Conservation (phyloP, 805 yeast genomes). For the Phaffomyces antillensis region DNA sequence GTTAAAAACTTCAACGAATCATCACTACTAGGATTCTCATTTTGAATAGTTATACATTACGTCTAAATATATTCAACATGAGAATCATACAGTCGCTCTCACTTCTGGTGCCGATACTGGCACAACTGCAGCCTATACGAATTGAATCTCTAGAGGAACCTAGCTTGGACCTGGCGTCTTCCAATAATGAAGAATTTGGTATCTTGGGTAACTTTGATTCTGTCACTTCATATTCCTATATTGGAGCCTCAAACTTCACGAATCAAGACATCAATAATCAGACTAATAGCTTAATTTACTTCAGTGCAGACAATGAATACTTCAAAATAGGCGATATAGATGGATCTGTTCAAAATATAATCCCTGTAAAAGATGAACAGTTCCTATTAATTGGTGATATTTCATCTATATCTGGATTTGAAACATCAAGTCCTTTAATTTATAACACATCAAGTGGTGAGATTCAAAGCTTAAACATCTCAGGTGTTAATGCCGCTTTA, state of each 20-base stretch:
- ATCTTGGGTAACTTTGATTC: slow-evolving; percentile 32
- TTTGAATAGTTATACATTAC: background rate
- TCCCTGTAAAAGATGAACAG: slow-evolving; percentile 26
- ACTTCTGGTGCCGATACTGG: slow-evolving; percentile 1
- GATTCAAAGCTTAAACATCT: slow-evolving; percentile 11
- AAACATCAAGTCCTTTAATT: slow-evolving; percentile 26
- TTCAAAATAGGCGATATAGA: slow-evolving; percentile 18
- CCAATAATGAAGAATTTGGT: slow-evolving; percentile 17
- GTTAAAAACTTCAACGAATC: no score
- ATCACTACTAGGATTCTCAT: background rate
- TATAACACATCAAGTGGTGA: slow-evolving; percentile 26
- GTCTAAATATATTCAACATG: background rate
- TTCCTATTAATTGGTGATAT: slow-evolving; percentile 27
- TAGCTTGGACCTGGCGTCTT: slow-evolving; percentile 16
- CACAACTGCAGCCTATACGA: slow-evolving; percentile 6
- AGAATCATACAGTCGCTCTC: slow-evolving; percentile 2
- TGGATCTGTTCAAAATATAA: slow-evolving; percentile 15
- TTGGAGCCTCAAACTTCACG: slow-evolving; percentile 29
- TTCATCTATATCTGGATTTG: slow-evolving; percentile 14
- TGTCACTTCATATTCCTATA: slow-evolving; percentile 27
- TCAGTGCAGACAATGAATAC: slow-evolving; percentile 11
- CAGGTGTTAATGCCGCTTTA: slow-evolving; percentile 39
- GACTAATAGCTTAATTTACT: slow-evolving; percentile 16
- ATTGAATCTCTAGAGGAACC: slow-evolving; percentile 11
- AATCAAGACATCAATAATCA: slow-evolving; percentile 11